Evolutionary conservation across 148 eudicot genomes (phyloP), one percentile per base, ranked within the genome.

Genomic region (Pharnaceum exiguum): DNA sequence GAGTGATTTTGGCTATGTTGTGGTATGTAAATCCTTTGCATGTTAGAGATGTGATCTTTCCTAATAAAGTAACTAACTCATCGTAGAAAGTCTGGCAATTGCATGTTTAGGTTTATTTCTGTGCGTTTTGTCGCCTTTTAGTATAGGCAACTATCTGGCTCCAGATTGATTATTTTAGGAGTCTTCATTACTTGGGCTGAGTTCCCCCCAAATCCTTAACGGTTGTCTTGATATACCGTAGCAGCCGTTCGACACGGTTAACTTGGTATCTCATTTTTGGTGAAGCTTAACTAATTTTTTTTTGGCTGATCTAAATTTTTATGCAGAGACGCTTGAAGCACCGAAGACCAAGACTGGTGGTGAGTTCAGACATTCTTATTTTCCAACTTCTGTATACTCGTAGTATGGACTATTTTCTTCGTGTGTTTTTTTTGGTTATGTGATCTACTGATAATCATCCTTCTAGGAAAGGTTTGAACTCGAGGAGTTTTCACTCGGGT

Each of bases 261-360:
- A 46, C 26, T 25, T 7, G 39, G 23, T 4, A 45, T 40, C 40
- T 46, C 27, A 19, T 51, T 42, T 21, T 22, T 26, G 1, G 13
- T 10, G 51, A 30, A 23, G 45, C 59, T 45, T 15, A 40, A 26
- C 13, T 45, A 30, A 16, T 18, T 40, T 28, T 46, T 12, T 22
- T 47, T 51, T 58, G 24, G 22, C 46, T 23, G 5, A 7, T 36
- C 47, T 51, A 17, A 37, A 28, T 63, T 42, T 71, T 40, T 42
- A 6, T 78, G 81, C 91, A 93, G 99, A 83, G 76, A 67, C 95
- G 96, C 67, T 77, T 93, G 75, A 93, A 83, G 89, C 78, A 81
- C 58, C 75, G 83, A 51, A 93, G 69, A 60, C 76, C 99, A 43
- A 86, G 57, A 75, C 78, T 93, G 53, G 81, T 94, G 70, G 96